Evolutionary conservation across 202 grass and related monocot species (phyloP).

Genomic region (Schoenoplectus tabernaemontani): DNA sequence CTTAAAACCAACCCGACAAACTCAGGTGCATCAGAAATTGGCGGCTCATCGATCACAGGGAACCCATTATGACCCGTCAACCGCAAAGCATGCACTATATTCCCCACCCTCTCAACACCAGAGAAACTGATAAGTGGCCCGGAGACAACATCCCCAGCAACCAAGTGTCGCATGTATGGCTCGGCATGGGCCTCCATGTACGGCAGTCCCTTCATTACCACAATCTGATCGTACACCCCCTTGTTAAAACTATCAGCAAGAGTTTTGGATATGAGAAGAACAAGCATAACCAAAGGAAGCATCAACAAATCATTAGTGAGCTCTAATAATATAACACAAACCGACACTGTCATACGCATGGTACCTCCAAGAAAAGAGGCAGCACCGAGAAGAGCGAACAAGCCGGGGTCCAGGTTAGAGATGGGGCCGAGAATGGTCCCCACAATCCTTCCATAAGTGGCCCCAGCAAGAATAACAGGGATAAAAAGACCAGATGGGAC

Average conservation of each 20-base stretch:
- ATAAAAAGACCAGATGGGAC: slow-evolving; percentile 94
- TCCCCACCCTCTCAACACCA: slow-evolving; percentile 61
- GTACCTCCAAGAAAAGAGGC: slow-evolving; percentile 95
- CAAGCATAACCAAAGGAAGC: slow-evolving; percentile 94
- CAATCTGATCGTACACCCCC: slow-evolving; percentile 96
- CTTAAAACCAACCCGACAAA: slow-evolving; percentile 69
- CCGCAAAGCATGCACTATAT: slow-evolving; percentile 52
- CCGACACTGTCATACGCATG: slow-evolving; percentile 96
- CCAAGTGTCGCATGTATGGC: slow-evolving; percentile 88
- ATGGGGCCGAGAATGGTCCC: slow-evolving; percentile 74
- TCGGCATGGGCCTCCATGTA: slow-evolving; percentile 88
- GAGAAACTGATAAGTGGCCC: slow-evolving; percentile 79
- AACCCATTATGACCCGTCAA: slow-evolving; percentile 88
- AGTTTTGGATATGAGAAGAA: slow-evolving; percentile 89
- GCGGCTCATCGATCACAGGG: slow-evolving; percentile 78
- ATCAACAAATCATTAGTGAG: slow-evolving; percentile 87
- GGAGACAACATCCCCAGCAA: slow-evolving; percentile 64
- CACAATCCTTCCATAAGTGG: slow-evolving; percentile 65
- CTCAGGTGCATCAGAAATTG: slow-evolving; percentile 54
- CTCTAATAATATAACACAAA: slow-evolving; percentile 91
- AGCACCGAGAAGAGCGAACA: slow-evolving; percentile 75
- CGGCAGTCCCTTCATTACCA: slow-evolving; percentile 88
- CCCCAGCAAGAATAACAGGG: slow-evolving; percentile 86
- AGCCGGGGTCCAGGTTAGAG: slow-evolving; percentile 69
- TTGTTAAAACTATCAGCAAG: slow-evolving; percentile 87